A percentile compares a stretch with the other conserved stretches of the same genome.
Evolutionary conservation across 2,329 filamentous ascomycete genomes (phyloP).

Genomic region (Arachnopeziza araneosa): DNA sequence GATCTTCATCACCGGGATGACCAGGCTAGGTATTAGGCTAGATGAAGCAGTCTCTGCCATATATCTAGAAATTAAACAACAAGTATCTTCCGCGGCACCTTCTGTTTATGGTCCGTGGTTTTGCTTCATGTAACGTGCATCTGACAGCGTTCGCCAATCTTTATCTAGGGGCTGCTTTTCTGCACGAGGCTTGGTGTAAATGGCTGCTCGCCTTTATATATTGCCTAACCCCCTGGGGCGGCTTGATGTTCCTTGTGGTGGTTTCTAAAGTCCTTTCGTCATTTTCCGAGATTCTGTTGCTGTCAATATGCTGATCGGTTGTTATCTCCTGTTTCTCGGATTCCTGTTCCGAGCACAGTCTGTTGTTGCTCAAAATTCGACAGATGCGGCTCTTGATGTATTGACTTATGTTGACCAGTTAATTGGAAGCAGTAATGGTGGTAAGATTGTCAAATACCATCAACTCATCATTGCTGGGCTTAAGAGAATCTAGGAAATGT

Average conservation of each 20-base stretch:
- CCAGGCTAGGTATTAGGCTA: neutral
- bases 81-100: neutral
- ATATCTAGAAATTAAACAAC: neutral
- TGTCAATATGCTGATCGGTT: neutral
- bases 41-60: neutral
- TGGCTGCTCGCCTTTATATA: neutral
- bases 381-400: conserved; percentile 26
- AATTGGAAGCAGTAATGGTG: conserved; percentile 50
- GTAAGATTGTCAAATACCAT: conserved; percentile 17
- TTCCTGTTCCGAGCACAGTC: neutral
- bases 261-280: neutral
- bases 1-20: neutral
- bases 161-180: neutral
- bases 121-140: neutral
- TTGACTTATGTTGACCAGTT: conserved; percentile 44
- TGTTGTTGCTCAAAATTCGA: neutral
- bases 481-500: conserved; percentile 37
- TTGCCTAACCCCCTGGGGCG: neutral
- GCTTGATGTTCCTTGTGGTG: neutral
- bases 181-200: neutral
- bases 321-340: neutral
- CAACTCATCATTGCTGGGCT: neutral
- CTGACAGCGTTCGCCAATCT: neutral
- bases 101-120: neutral
- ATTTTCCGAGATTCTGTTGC: neutral